Conservation (phyloP, 1,139 yeast genomes). For the Sugiyamaella castrensis region DNA sequence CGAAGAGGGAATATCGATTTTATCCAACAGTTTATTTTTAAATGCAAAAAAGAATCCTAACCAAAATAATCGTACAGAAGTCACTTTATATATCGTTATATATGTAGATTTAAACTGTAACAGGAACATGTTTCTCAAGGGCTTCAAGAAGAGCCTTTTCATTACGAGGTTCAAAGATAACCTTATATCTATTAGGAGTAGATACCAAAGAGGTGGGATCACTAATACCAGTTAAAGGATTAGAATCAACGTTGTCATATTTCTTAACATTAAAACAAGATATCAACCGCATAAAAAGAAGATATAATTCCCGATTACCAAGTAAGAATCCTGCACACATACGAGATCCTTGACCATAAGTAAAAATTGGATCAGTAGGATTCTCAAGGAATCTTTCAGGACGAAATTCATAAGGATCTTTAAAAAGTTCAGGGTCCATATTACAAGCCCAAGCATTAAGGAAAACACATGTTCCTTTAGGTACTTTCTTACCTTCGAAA, state of each 20-base stretch:
- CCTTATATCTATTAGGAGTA: conserved; percentile 23
- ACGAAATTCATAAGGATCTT: conserved; percentile 48
- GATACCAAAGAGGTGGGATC: conserved; percentile 27
- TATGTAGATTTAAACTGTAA: conserved; percentile 9
- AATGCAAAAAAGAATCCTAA: not conserved
- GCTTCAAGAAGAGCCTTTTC: conserved; percentile 10
- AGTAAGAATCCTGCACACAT: conserved; percentile 64
- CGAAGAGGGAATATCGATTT: no score
- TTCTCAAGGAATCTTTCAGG: conserved; percentile 57
- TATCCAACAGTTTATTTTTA: no score
- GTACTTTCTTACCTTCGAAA: conserved; percentile 45
- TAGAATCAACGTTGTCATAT: conserved; percentile 21
- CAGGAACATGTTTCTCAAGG: conserved; percentile 6
- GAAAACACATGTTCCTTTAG: conserved; percentile 52
- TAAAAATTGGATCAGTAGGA: conserved; percentile 44
- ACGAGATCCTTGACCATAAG: conserved; percentile 68
- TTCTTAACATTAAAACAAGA: conserved; percentile 39
- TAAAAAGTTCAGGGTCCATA: conserved; percentile 50
- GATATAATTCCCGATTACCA: conserved; percentile 60
- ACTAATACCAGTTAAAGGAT: conserved; percentile 25
- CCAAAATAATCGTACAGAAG: not conserved
- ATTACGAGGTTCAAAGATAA: conserved; percentile 25
- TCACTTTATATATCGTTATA: not conserved
- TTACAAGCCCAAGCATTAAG: conserved; percentile 72
- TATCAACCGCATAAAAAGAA: conserved; percentile 42